Base-by-base conservation (phyloP, 371 early-diverging fungal genomes). In the Syncephalastrum monosporum region DNA sequence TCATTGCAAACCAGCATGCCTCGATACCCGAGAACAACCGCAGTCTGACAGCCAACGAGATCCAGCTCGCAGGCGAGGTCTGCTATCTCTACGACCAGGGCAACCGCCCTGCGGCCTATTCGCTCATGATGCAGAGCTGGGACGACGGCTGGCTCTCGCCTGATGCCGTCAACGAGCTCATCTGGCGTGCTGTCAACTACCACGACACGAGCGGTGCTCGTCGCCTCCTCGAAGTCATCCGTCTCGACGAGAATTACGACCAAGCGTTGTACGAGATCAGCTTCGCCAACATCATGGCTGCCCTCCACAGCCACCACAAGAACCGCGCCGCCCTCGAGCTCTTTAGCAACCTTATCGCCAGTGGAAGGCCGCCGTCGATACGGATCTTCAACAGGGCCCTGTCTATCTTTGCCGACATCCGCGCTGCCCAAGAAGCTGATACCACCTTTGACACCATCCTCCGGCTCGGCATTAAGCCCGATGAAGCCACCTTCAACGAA, bases 311-410 rank as follows among this genome's bases (percentile, higher is more conserved):
- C 7, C 29, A 29, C 29, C 29, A 7, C 29, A 29, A 29, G 29
- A 29, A 29, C 29, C 29, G 23, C 12, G 46, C 46, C 17, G 17
- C 17, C 17, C 46, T 21, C 46, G 17, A 49, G 13, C 24, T 21
- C 49, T 14, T 49, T 17, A 23, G 14, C 49, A 27, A 16, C 4
- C 49, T 49, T 17, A 13, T 25, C 52, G 14, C 14, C 17, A 49
- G 63, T 14, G 62, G 57, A 1, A 51, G 65, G 15, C 61, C 61
- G 25, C 82, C 80, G 8, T 64, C 71, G 17, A 54, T 67, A 24
- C 60, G 55, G 55, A 63, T 74, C n/a, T 82, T 77, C 51, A 84
- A 81, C 64, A 61, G 71, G 0, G 62, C 69, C 10, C 48, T 84
- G 16, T 72, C 81, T 16, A 61, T 79, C 12, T 75, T 74, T 63